These are phyloP conservation scores for Penicillium sp. DNA, from an alignment of 2,329 filamentous ascomycete genomes.

Conservation along the genomic window DNA sequence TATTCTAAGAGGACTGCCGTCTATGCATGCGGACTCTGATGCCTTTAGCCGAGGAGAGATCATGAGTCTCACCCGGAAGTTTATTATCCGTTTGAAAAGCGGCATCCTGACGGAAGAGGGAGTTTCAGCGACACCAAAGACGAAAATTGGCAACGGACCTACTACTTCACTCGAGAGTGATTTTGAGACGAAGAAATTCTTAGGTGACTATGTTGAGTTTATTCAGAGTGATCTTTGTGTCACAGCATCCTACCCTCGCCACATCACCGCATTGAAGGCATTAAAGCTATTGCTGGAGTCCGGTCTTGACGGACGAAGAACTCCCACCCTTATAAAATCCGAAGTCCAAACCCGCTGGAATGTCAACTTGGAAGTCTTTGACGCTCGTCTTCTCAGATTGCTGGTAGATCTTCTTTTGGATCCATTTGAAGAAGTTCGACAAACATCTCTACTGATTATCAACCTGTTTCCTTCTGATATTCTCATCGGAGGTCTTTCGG, in stretches of 20 bases:
- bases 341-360: slow-evolving; percentile 54
- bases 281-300: slow-evolving; percentile 66
- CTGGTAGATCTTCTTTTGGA: slow-evolving; percentile 80
- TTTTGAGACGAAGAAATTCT: slow-evolving; percentile 53
- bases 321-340: slow-evolving; percentile 45
- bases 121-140: slow-evolving; percentile 23
- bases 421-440: slow-evolving; percentile 88
- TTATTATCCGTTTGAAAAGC: slow-evolving; percentile 73
- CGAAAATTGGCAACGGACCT: slow-evolving; percentile 12
- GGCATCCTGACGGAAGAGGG: slow-evolving; percentile 50
- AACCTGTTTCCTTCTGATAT: slow-evolving; percentile 36
- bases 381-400: slow-evolving; percentile 46
- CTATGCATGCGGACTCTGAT: slow-evolving; percentile 80
- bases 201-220: slow-evolving; percentile 74
- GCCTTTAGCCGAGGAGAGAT: slow-evolving; percentile 83
- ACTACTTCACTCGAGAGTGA: slow-evolving; percentile 50
- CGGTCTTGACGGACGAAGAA: slow-evolving; percentile 59
- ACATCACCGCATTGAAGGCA: slow-evolving; percentile 75
- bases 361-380: slow-evolving; percentile 47
- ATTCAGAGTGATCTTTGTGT: slow-evolving; percentile 72
- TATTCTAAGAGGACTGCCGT: slow-evolving; percentile 64
- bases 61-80: slow-evolving; percentile 69
- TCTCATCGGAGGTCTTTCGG: slow-evolving; percentile 18
- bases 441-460: slow-evolving; percentile 49
- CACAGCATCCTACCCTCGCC: slow-evolving; percentile 84